These are phyloP conservation scores for Termitomyces sp. DNA, from an alignment of 768 basidiomycete genomes.

Conservation along the genomic window DNA sequence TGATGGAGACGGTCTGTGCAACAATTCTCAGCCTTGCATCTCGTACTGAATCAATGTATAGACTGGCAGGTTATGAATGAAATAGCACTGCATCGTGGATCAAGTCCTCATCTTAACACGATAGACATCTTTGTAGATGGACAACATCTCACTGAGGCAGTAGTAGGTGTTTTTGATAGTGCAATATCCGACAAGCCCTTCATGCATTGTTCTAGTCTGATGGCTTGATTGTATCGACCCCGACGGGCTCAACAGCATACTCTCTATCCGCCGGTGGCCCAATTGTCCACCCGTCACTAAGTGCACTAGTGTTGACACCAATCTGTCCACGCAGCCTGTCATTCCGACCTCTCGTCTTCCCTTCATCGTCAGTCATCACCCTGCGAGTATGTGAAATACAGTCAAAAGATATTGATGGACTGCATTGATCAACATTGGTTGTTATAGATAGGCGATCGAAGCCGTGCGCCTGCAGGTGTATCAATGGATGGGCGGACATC, in stretches of 20 bases:
- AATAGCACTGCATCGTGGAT: constrained; percentile 86
- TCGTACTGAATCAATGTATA: constrained; percentile 20
- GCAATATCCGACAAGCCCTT: constrained; percentile 6
- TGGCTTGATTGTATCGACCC: constrained; percentile 90
- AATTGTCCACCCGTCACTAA: constrained; percentile 90
- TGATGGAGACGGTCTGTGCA: constrained; percentile 51
- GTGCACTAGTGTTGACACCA: constrained; percentile 89
- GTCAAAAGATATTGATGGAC: background rate
- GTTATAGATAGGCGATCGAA: constrained; percentile 73
- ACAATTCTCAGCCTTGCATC: background rate
- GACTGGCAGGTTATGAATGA: constrained; percentile 99
- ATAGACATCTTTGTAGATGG: constrained; percentile 94
- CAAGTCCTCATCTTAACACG: constrained; percentile 86
- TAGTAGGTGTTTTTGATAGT: constrained; percentile 49
- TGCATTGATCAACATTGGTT: constrained; percentile 3
- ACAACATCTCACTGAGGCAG: constrained; percentile 92
- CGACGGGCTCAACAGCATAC: constrained; percentile 95
- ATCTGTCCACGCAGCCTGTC: constrained; percentile 91
- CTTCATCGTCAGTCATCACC: constrained; percentile 71
- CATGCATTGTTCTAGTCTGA: constrained; percentile 56
- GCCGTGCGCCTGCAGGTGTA: constrained; percentile 81
- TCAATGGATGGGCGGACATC: constrained; percentile 93
- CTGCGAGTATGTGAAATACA: constrained; percentile 49
- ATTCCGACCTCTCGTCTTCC: constrained; percentile 89
- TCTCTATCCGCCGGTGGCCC: constrained; percentile 94